phyloP scores from a whole-genome alignment of 306 rosid genomes.

The Pueraria montana region DNA sequence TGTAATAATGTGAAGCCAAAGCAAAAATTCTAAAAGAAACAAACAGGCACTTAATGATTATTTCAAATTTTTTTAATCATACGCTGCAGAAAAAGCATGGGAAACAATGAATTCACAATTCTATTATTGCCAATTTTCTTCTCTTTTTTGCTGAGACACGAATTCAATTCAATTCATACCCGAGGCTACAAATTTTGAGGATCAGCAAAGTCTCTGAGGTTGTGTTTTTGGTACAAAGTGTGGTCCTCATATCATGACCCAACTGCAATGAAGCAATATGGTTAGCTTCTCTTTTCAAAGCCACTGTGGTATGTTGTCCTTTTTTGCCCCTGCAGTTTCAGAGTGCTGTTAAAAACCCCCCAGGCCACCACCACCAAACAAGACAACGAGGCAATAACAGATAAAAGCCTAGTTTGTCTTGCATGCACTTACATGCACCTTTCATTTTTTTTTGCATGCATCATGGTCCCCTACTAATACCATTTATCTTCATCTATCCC shows the following conservation, averaged over 20 bases:
- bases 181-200: constrained; percentile 1
- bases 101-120: not conserved
- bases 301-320: constrained; percentile 44
- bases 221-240: constrained; percentile 9
- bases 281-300: constrained; percentile 33
- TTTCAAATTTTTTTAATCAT: not conserved
- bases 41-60: not conserved
- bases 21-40: not conserved
- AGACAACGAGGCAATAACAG: constrained; percentile 44
- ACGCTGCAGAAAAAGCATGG: not conserved
- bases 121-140: not conserved
- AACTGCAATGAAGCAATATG: constrained; percentile 26
- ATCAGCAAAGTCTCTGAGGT: not conserved
- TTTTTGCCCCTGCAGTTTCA: constrained; percentile 39
- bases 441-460: constrained; percentile 57
- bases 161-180: not conserved
- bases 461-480: constrained; percentile 52
- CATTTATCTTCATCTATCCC: not conserved
- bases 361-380: constrained; percentile 40
- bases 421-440: constrained; percentile 59
- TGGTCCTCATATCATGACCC: not conserved
- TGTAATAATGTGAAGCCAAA: not conserved
- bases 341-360: constrained; percentile 41
- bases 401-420: constrained; percentile 56
- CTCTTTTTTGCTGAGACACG: not conserved